phyloP scores from a whole-genome alignment of 495 filamentous ascomycete genomes.

The Trichoderma erinaceum region DNA sequence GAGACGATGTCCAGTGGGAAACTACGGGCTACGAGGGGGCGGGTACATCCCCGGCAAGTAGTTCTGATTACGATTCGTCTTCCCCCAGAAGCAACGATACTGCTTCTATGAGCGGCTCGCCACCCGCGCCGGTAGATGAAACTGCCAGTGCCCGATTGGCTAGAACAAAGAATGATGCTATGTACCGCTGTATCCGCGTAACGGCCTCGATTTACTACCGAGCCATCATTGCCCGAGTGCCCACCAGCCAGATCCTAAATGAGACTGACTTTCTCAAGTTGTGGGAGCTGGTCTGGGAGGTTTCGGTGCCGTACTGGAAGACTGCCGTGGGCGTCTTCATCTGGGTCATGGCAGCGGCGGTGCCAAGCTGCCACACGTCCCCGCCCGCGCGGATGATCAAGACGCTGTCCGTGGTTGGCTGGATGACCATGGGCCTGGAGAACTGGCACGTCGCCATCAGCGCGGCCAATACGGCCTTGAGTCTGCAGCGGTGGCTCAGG shows the following conservation, averaged over 20 bases:
- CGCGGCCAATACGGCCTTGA: constrained; percentile 25
- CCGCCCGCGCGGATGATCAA: constrained; percentile 31
- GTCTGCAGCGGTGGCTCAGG: constrained; percentile 29
- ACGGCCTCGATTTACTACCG: constrained; percentile 31
- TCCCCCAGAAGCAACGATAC: neutral
- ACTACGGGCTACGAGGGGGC: constrained; percentile 1
- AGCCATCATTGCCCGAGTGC: constrained; percentile 27
- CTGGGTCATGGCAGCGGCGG: constrained; percentile 28
- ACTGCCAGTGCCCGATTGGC: neutral
- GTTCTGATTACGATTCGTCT: neutral
- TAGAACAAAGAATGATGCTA: constrained; percentile 21
- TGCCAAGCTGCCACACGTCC: constrained; percentile 20
- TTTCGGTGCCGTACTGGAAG: constrained; percentile 30
- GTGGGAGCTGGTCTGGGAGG: constrained; percentile 33
- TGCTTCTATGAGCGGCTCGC: constrained; percentile 10
- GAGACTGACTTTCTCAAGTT: constrained; percentile 25
- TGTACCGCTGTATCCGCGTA: constrained; percentile 31
- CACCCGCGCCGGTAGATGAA: constrained; percentile 16
- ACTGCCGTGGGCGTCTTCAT: constrained; percentile 30
- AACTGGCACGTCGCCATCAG: constrained; percentile 30
- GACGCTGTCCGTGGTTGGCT: constrained; percentile 26
- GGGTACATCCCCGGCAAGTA: neutral
- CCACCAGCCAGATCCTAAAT: constrained; percentile 24
- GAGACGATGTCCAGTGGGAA: constrained; percentile 9
- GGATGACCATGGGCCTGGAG: constrained; percentile 33